A percentile compares a stretch with the other conserved stretches of the same genome.
These are phyloP conservation scores for Hirsutella minnesotensis DNA, from an alignment of 2,329 filamentous ascomycete species.

Conservation along the genomic window DNA sequence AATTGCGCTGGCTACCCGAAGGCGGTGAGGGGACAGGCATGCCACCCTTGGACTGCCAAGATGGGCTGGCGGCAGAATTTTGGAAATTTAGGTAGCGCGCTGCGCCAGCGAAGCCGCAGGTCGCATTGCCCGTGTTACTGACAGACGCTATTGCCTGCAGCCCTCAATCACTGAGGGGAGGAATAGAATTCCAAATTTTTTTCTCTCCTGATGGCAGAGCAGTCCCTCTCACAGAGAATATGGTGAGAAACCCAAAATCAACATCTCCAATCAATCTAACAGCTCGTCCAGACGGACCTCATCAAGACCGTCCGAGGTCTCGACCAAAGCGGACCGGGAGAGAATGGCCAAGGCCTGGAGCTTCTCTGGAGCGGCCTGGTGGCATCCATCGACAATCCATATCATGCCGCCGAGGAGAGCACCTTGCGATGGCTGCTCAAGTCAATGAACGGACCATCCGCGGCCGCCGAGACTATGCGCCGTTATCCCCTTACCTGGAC, in stretches of 20 bases:
- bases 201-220: no score
- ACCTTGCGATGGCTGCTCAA: conserved; percentile 53
- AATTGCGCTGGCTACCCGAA: conserved; percentile 21
- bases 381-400: conserved; percentile 26
- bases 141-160: no score
- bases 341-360: conserved; percentile 33
- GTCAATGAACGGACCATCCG: conserved; percentile 38
- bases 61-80: conserved; percentile 31
- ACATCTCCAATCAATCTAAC: not conserved
- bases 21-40: conserved; percentile 28
- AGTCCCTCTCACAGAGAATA: no score
- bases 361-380: conserved; percentile 37
- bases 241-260: not conserved
- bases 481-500: conserved; percentile 48
- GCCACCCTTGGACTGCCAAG: conserved; percentile 12
- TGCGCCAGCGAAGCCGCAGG: not conserved
- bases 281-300: conserved; percentile 23
- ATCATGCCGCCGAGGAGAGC: conserved; percentile 43
- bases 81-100: conserved; percentile 25
- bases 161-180: no score
- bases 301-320: conserved; percentile 42
- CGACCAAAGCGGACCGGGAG: conserved; percentile 36
- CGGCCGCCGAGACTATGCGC: conserved; percentile 38
- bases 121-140: not conserved
- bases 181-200: no score